Conservation (phyloP, 768 basidiomycete genomes). For the Pilatotrama ljubarskyi region DNA sequence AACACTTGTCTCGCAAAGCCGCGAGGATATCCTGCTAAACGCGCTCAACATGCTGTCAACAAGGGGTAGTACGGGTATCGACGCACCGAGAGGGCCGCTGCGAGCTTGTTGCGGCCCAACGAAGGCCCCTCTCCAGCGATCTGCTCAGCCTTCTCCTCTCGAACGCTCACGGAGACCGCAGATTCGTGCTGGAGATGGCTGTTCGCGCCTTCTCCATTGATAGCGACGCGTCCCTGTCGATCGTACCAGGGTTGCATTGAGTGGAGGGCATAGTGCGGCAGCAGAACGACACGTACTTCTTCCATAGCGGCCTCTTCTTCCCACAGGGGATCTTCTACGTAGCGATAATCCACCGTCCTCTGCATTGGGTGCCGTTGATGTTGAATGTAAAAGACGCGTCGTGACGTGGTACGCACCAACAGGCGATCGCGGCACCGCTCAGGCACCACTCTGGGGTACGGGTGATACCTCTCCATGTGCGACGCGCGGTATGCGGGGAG, state of each 20-base stretch:
- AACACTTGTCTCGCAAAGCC: not conserved
- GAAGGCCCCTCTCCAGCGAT: not conserved
- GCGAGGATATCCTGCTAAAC: not conserved
- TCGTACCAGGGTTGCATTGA: too few species aligned
- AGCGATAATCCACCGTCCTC: slow-evolving; percentile 10
- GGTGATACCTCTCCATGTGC: slow-evolving; percentile 10
- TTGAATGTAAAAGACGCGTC: not conserved
- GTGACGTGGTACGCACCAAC: slow-evolving; percentile 2
- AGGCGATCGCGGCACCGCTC: slow-evolving; percentile 1
- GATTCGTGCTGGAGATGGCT: too few species aligned
- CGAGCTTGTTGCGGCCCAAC: slow-evolving; percentile 4
- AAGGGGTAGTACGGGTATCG: not conserved
- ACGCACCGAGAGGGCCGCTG: not conserved
- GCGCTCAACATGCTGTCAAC: not conserved
- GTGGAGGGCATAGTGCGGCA: too few species aligned
- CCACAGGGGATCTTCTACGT: not conserved
- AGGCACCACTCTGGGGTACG: slow-evolving; percentile 4
- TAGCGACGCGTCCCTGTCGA: too few species aligned
- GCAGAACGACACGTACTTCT: too few species aligned
- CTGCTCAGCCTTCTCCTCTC: not conserved
- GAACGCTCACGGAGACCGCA: too few species aligned
- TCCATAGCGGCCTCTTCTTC: not conserved
- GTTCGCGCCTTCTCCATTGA: too few species aligned
- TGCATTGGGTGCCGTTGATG: not conserved
- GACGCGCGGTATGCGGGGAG: slow-evolving; percentile 11